These are phyloP conservation scores for Xylaria sp. DNA, from an alignment of 495 filamentous ascomycete species.

Conservation along the genomic window DNA sequence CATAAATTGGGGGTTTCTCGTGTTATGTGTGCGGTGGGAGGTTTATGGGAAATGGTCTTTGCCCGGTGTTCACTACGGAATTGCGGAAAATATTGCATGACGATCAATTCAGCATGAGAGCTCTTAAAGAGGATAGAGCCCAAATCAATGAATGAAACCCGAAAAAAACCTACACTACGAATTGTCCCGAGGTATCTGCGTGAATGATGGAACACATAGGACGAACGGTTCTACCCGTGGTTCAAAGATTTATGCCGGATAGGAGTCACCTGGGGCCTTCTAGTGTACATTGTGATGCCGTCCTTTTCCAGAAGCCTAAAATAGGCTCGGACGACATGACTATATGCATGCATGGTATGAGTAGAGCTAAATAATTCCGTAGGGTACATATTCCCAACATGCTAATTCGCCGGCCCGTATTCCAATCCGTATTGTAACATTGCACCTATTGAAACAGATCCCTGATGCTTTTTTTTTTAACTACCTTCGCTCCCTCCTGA, in stretches of 20 bases:
- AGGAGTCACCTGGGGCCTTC: background rate
- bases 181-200: background rate
- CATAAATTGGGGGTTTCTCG: conserved; percentile 49
- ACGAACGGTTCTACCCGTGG: background rate
- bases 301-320: background rate
- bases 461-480: conserved; percentile 20
- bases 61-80: conserved; percentile 61
- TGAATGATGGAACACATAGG: background rate
- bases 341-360: background rate
- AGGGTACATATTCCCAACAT: conserved; percentile 5
- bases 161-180: conserved; percentile 27
- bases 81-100: conserved; percentile 57
- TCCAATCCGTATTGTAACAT: conserved; percentile 9
- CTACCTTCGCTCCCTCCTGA: conserved; percentile 35
- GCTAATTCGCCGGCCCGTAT: background rate
- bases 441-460: conserved; percentile 20
- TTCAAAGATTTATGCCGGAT: background rate
- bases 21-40: conserved; percentile 41
- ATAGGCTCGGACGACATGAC: background rate
- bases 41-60: conserved; percentile 58
- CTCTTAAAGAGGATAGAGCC: conserved; percentile 40
- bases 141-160: conserved; percentile 32
- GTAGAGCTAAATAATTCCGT: conserved; percentile 35
- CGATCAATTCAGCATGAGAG: conserved; percentile 38
- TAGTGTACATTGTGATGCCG: background rate